Conservation (phyloP, 352 stramenopile genomes). For the Peronospora farinosa region DNA sequence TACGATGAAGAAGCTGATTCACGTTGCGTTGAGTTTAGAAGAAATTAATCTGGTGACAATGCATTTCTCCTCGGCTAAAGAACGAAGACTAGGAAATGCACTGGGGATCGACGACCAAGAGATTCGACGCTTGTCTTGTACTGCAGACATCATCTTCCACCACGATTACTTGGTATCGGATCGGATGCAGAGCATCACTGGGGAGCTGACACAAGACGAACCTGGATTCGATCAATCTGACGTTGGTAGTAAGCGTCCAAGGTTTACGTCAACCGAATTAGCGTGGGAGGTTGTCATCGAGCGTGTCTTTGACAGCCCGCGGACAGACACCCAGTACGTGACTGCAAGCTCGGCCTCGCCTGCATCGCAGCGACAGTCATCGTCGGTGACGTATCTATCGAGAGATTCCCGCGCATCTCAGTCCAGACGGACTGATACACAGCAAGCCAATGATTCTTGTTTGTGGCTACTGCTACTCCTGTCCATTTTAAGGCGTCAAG, state of each 20-base stretch:
- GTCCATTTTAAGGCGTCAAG: slow-evolving; percentile 39
- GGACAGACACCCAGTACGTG: slow-evolving; percentile 21
- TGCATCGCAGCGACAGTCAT: slow-evolving; percentile 19
- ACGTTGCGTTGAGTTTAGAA: slow-evolving; percentile 35
- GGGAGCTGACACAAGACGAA: slow-evolving; percentile 12
- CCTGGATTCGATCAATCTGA: slow-evolving; percentile 13
- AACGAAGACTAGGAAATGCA: slow-evolving; percentile 20
- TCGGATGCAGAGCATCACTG: slow-evolving; percentile 10
- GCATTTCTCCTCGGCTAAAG: slow-evolving; percentile 30
- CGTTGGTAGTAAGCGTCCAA: slow-evolving; percentile 26
- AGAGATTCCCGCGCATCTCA: slow-evolving; percentile 15
- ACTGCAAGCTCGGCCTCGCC: slow-evolving; percentile 18
- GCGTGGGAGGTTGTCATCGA: slow-evolving; percentile 46
- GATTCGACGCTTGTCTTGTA: slow-evolving; percentile 40
- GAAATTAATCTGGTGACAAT: slow-evolving; percentile 43
- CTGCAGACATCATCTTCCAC: slow-evolving; percentile 49
- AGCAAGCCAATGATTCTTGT: slow-evolving; percentile 32
- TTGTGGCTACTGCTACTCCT: slow-evolving; percentile 47
- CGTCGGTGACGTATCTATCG: slow-evolving; percentile 26
- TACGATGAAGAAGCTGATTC: slow-evolving; percentile 38
- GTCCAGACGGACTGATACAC: slow-evolving; percentile 14
- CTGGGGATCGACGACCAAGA: slow-evolving; percentile 42
- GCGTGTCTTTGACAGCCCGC: slow-evolving; percentile 29
- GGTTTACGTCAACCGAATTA: slow-evolving; percentile 22
- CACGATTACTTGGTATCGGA: slow-evolving; percentile 45